Evolutionary conservation across 129 eudicot genomes (phyloP).

Genomic region (Silybum marianum): DNA sequence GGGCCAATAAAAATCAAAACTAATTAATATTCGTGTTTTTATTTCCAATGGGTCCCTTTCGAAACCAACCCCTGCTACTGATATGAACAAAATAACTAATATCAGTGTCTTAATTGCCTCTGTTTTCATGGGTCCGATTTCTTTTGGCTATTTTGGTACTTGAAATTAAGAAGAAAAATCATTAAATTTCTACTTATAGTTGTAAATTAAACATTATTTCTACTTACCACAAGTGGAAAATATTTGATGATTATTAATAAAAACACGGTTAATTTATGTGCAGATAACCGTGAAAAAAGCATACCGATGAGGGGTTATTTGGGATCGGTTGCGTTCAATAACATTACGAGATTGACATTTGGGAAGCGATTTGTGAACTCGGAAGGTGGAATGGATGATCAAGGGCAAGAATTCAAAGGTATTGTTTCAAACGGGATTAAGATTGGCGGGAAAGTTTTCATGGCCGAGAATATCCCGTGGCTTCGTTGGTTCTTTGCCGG

Average conservation of each 20-base stretch:
- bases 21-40: too few species aligned
- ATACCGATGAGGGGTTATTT: conserved; percentile 58
- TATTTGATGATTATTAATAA: neutral
- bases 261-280: conserved; percentile 1
- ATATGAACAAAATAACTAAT: too few species aligned
- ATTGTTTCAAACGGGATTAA: conserved; percentile 59
- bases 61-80: too few species aligned
- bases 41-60: too few species aligned
- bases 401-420: conserved; percentile 70
- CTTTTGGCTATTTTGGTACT: neutral
- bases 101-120: too few species aligned
- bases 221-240: neutral
- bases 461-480: conserved; percentile 70
- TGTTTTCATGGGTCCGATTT: neutral
- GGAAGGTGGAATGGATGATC: conserved; percentile 61
- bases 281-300: conserved; percentile 59
- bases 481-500: conserved; percentile 57
- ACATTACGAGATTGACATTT: conserved; percentile 76
- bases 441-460: conserved; percentile 52
- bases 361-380: conserved; percentile 73
- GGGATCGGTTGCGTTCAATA: conserved; percentile 78
- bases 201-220: neutral
- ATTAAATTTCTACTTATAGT: too few species aligned
- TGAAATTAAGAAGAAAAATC: neutral
- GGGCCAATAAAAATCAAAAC: too few species aligned